Evolutionary conservation across 2,329 filamentous ascomycete species (phyloP).

Genomic region (Ascosphaera aggregata): DNA sequence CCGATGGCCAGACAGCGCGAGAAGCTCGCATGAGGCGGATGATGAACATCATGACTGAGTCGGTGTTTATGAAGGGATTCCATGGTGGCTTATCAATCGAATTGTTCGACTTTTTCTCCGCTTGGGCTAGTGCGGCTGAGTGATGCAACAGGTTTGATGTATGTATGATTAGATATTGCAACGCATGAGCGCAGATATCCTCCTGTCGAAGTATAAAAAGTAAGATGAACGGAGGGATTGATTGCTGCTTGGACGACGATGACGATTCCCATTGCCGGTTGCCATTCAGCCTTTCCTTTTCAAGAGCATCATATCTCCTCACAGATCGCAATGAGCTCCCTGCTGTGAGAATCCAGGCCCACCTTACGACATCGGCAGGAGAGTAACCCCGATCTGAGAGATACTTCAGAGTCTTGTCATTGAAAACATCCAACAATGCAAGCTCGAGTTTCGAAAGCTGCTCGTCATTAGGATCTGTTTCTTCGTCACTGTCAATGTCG

Average conservation of each 20-base stretch:
- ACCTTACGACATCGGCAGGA: slow-evolving; percentile 18
- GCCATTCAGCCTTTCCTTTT: slow-evolving; percentile 10
- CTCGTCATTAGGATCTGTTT: background rate
- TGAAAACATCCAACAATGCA: slow-evolving; percentile 14
- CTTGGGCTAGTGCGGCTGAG: background rate
- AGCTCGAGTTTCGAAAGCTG: too few species aligned
- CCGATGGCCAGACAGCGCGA: slow-evolving; percentile 24
- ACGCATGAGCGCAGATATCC: slow-evolving; percentile 17
- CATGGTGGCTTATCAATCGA: slow-evolving; percentile 4
- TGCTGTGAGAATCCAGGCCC: slow-evolving; percentile 24
- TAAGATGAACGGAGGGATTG: slow-evolving; percentile 24
- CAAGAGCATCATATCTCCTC: slow-evolving; percentile 14
- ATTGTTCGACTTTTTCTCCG: background rate
- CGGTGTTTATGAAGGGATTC: slow-evolving; percentile 8
- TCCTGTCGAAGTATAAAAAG: slow-evolving; percentile 23
- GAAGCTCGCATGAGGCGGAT: slow-evolving; percentile 27
- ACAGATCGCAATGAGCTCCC: slow-evolving; percentile 14
- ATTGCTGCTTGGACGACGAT: slow-evolving; percentile 1
- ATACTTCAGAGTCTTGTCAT: slow-evolving; percentile 9
- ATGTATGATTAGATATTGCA: slow-evolving; percentile 21
- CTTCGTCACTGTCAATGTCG: background rate
- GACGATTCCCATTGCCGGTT: too few species aligned
- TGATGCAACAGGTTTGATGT: slow-evolving; percentile 9
- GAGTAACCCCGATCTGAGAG: slow-evolving; percentile 14
- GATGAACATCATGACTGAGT: slow-evolving; percentile 18